These are phyloP conservation scores for Magnaporthiopsis rhizophila DNA, from an alignment of 2,329 filamentous ascomycete species.

Conservation along the genomic window DNA sequence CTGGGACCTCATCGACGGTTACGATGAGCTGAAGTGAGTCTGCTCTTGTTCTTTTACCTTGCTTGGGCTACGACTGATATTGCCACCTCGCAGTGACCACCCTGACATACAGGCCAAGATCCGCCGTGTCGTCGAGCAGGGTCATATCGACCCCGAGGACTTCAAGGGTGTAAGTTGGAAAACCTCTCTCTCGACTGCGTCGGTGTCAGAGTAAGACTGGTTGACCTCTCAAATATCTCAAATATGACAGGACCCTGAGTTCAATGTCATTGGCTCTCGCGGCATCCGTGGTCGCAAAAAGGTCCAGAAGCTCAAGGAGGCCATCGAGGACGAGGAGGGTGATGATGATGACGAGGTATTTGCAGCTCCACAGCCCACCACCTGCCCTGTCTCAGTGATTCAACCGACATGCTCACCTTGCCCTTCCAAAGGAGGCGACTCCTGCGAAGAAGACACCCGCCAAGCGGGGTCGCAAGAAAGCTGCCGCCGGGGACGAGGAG, in stretches of 20 bases:
- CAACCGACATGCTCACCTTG: constrained; percentile 7
- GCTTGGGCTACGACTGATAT: constrained; percentile 10
- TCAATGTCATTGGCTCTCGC: constrained; percentile 59
- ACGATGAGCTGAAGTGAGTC: constrained; percentile 58
- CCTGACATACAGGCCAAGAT: constrained; percentile 66
- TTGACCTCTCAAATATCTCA: neutral
- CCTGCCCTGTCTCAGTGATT: constrained; percentile 7
- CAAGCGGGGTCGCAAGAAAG: constrained; percentile 31
- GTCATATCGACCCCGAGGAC: constrained; percentile 76
- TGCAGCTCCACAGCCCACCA: too few relatives aligned
- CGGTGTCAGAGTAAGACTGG: constrained; percentile 3
- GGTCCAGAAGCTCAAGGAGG: constrained; percentile 16
- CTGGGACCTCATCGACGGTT: constrained; percentile 68
- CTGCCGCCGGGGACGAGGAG: constrained; percentile 16
- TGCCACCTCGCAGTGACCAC: constrained; percentile 27
- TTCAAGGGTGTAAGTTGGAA: constrained; percentile 70
- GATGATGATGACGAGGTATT: constrained; percentile 14
- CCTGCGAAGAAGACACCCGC: constrained; percentile 22
- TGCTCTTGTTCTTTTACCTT: neutral
- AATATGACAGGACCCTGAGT: constrained; percentile 57
- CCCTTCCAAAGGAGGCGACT: constrained; percentile 18
- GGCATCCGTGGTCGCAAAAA: constrained; percentile 48
- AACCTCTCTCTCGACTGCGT: neutral
- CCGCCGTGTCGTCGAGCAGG: constrained; percentile 60
- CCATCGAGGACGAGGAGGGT: constrained; percentile 19